phyloP scores from a whole-genome alignment of 208 protist species.

The Trypanosoma scelopori region DNA sequence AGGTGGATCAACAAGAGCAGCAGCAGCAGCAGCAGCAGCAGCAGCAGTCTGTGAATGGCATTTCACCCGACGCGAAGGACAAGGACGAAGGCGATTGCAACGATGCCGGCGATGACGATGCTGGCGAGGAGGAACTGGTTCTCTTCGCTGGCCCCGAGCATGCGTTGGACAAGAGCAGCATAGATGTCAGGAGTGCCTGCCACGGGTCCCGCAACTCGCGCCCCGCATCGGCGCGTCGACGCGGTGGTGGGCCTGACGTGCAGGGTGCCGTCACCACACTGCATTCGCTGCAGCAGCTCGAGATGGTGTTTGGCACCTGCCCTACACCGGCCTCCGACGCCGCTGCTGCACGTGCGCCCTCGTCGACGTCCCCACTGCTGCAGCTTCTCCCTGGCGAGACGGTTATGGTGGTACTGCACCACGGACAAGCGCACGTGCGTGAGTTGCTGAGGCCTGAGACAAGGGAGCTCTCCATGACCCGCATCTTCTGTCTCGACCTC shows the following conservation, averaged over 20 bases:
- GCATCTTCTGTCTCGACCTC: conserved; percentile 67
- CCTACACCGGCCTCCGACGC: neutral
- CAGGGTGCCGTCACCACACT: conserved; percentile 44
- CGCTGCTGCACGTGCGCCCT: neutral
- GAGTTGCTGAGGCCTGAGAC: conserved; percentile 45
- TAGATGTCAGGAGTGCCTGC: neutral
- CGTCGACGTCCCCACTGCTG: conserved; percentile 8
- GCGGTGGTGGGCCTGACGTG: neutral
- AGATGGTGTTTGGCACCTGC: neutral
- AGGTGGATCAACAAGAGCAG: neutral
- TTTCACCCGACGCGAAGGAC: conserved; percentile 21
- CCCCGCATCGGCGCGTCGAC: neutral
- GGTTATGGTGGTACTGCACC: conserved; percentile 59
- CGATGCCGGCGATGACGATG: neutral
- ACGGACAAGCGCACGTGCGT: conserved; percentile 25
- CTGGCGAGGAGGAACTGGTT: neutral
- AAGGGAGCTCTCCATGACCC: conserved; percentile 46
- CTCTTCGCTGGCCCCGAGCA: neutral
- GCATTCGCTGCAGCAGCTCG: conserved; percentile 32
- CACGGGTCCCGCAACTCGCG: no score
- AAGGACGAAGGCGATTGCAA: no score
- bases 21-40: neutral
- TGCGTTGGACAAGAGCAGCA: neutral
- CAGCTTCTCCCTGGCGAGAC: conserved; percentile 53
- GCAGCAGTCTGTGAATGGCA: conserved; percentile 6